Conservation (phyloP, 2,329 filamentous ascomycete species). For the Penicillium sp. region DNA sequence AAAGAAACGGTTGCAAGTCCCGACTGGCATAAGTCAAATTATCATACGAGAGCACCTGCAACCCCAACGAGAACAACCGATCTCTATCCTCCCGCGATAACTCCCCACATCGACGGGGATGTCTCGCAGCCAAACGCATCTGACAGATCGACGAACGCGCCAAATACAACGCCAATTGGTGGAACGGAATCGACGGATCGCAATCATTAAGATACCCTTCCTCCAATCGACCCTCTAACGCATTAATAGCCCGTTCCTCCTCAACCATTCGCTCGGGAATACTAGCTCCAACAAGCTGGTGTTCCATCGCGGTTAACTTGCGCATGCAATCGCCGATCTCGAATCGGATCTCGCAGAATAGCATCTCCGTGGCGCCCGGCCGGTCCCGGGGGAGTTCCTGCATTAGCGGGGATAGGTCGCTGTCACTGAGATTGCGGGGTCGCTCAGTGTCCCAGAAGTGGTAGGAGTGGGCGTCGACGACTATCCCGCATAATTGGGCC, state of each 20-base stretch:
- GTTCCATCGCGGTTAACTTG: constrained; percentile 11
- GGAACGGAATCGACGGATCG: not conserved
- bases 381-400: not conserved
- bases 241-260: constrained; percentile 1
- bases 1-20: not conserved
- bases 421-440: not conserved
- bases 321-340: constrained; percentile 51
- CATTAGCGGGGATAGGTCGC: constrained; percentile 2
- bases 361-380: constrained; percentile 42
- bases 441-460: constrained; percentile 1
- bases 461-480: constrained; percentile 3
- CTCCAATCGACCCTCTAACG: not conserved
- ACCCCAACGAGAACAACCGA: not conserved
- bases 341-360: constrained; percentile 53
- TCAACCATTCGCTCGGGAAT: not conserved
- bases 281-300: not conserved
- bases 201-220: not conserved
- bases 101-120: not conserved
- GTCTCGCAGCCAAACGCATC: not conserved
- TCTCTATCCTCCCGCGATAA: not conserved
- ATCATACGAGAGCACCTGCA: not conserved
- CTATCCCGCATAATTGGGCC: not conserved
- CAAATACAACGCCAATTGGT: not conserved
- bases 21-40: constrained; percentile 1
- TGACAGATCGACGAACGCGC: not conserved